Conservation (phyloP, 805 yeast species). For the Starmerella tilneyi region DNA sequence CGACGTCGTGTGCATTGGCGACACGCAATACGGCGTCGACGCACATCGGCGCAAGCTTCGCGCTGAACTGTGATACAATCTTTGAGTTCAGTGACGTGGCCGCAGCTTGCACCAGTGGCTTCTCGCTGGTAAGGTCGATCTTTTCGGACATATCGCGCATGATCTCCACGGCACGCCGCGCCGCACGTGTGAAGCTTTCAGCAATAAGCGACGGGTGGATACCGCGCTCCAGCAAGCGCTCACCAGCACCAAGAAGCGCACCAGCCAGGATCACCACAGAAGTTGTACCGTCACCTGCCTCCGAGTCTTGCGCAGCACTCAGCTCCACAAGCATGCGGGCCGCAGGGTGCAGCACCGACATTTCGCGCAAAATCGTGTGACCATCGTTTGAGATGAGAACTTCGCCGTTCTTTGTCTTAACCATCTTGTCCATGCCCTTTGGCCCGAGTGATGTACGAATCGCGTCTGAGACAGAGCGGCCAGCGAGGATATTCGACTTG, state of each 20-base stretch:
- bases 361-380: slow-evolving; percentile 88
- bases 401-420: slow-evolving; percentile 81
- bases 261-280: slow-evolving; percentile 95
- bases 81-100: slow-evolving; percentile 88
- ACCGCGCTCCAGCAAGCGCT: slow-evolving; percentile 70
- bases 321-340: slow-evolving; percentile 97
- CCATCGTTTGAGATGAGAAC: slow-evolving; percentile 96
- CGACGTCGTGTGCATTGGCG: slow-evolving; percentile 57
- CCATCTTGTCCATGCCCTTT: slow-evolving; percentile 98
- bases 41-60: slow-evolving; percentile 79
- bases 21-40: slow-evolving; percentile 87
- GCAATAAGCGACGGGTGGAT: slow-evolving; percentile 94
- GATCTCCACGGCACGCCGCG: slow-evolving; percentile 69
- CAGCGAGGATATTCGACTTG: slow-evolving; percentile 77
- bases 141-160: slow-evolving; percentile 74
- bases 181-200: slow-evolving; percentile 86
- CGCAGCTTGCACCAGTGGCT: slow-evolving; percentile 82
- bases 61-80: slow-evolving; percentile 87
- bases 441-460: slow-evolving; percentile 94
- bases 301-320: slow-evolving; percentile 95
- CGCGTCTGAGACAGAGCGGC: slow-evolving; percentile 91
- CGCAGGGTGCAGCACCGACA: slow-evolving; percentile 98
- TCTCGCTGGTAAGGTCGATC: slow-evolving; percentile 69
- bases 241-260: slow-evolving; percentile 89
- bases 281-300: slow-evolving; percentile 99